A percentile compares a stretch with the other conserved stretches of the same genome.
Conservation (phyloP, 2,329 filamentous ascomycete genomes). For the Claviceps sp. region DNA sequence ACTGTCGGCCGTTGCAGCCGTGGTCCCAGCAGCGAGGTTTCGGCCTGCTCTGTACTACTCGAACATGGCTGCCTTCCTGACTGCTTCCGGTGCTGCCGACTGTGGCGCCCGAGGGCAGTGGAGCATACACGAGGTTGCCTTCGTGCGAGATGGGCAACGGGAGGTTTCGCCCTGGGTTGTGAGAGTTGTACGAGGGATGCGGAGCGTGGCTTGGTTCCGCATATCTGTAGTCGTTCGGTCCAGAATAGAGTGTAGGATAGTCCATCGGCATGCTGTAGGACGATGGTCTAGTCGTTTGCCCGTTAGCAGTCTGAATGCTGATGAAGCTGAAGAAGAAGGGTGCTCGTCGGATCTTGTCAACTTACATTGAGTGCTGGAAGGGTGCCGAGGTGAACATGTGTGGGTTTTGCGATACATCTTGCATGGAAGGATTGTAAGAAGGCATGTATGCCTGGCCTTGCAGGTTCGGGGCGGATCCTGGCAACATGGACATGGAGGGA, state of each 20-base stretch:
- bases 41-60: conserved; percentile 64
- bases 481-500: conserved; percentile 35
- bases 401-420: conserved; percentile 27
- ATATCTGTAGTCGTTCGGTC: conserved; percentile 26
- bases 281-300: conserved; percentile 16
- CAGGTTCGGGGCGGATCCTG: conserved; percentile 33
- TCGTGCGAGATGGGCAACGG: conserved; percentile 26
- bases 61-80: conserved; percentile 38
- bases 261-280: conserved; percentile 31
- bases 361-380: conserved; percentile 25
- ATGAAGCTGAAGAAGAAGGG: background rate
- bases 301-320: conserved; percentile 1
- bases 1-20: conserved; percentile 88
- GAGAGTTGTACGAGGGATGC: background rate
- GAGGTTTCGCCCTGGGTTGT: conserved; percentile 23
- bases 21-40: conserved; percentile 97
- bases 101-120: conserved; percentile 25
- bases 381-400: conserved; percentile 17
- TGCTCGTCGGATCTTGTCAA: conserved; percentile 4
- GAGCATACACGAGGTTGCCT: conserved; percentile 26
- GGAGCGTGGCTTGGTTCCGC: conserved; percentile 7
- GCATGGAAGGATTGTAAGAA: conserved; percentile 35
- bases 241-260: conserved; percentile 25
- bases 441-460: conserved; percentile 31
- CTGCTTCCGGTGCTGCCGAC: conserved; percentile 18